Percentiles rank a stretch among this genome's conserved stretches.
phyloP scores from a whole-genome alignment of 169 alveolate genomes.

The Plasmodium sp. region DNA sequence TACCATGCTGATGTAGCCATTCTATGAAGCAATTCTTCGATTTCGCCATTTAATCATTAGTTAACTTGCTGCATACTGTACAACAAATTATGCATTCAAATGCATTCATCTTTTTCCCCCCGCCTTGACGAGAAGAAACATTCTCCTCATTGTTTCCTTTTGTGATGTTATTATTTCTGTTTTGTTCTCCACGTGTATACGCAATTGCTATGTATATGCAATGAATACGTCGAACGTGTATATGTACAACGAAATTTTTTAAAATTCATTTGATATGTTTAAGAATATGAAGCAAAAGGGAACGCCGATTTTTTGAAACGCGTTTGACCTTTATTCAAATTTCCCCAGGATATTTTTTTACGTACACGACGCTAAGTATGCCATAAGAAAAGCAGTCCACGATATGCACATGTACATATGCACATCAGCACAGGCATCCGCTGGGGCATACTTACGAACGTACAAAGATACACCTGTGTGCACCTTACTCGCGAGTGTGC shows the following conservation, averaged over 20 bases:
- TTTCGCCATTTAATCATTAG: neutral
- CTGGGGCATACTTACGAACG: neutral
- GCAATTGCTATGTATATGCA: neutral
- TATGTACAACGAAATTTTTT: neutral
- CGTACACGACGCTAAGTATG: neutral
- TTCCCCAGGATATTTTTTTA: neutral
- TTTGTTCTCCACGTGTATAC: neutral
- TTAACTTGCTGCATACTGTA: neutral
- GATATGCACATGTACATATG: neutral
- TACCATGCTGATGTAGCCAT: neutral
- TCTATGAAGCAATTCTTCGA: neutral
- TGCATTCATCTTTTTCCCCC: neutral
- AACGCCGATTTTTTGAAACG: neutral
- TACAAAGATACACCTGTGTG: neutral
- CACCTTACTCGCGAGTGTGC: neutral
- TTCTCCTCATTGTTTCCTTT: neutral
- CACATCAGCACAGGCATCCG: neutral
- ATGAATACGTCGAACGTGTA: neutral
- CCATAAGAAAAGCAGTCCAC: neutral
- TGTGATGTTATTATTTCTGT: neutral
- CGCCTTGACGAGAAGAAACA: neutral
- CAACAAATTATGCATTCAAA: neutral
- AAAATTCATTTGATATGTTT: neutral
- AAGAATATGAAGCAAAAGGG: neutral
- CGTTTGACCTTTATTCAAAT: neutral